phyloP scores from a whole-genome alignment of 2,329 filamentous ascomycete genomes.

The Penicillium nordicum region DNA sequence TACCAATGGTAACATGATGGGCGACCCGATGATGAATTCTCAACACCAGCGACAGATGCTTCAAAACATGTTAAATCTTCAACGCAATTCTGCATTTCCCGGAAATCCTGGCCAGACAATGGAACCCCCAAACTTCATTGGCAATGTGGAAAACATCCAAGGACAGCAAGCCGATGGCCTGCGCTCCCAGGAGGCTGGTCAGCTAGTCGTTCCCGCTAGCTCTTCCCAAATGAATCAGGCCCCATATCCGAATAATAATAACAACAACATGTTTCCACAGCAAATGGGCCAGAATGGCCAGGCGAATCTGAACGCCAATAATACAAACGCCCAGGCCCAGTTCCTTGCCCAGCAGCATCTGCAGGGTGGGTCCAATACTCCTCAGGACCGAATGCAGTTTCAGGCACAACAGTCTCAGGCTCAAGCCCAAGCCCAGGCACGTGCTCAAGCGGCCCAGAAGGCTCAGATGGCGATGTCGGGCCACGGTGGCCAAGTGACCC shows the following conservation, averaged over 20 bases:
- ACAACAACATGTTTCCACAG: conserved; percentile 43
- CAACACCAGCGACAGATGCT: conserved; percentile 41
- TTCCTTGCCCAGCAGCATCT: conserved; percentile 40
- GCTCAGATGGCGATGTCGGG: conserved; percentile 46
- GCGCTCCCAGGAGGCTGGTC: conserved; percentile 58
- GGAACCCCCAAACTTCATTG: conserved; percentile 36
- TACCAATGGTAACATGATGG: conserved; percentile 33
- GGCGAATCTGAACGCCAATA: conserved; percentile 35
- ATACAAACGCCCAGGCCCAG: conserved; percentile 37
- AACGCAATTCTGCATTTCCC: conserved; percentile 37
- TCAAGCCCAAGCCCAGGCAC: conserved; percentile 38
- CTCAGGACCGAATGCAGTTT: conserved; percentile 42
- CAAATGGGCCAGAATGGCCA: conserved; percentile 41
- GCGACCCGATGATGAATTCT: conserved; percentile 36
- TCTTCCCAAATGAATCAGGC: conserved; percentile 50
- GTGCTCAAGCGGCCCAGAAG: conserved; percentile 44
- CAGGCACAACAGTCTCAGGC: conserved; percentile 34
- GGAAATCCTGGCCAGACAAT: conserved; percentile 32
- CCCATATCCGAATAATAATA: conserved; percentile 32
- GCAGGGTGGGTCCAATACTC: conserved; percentile 42
- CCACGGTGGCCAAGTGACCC: conserved; percentile 45
- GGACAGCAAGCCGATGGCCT: conserved; percentile 61
- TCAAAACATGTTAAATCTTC: conserved; percentile 42
- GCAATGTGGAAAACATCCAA: conserved; percentile 54
- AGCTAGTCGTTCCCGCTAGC: conserved; percentile 62